Percentiles rank a stretch among this genome's conserved stretches.
Evolutionary conservation across 2,329 filamentous ascomycete genomes (phyloP).

Genomic region (Cercospora sp.): DNA sequence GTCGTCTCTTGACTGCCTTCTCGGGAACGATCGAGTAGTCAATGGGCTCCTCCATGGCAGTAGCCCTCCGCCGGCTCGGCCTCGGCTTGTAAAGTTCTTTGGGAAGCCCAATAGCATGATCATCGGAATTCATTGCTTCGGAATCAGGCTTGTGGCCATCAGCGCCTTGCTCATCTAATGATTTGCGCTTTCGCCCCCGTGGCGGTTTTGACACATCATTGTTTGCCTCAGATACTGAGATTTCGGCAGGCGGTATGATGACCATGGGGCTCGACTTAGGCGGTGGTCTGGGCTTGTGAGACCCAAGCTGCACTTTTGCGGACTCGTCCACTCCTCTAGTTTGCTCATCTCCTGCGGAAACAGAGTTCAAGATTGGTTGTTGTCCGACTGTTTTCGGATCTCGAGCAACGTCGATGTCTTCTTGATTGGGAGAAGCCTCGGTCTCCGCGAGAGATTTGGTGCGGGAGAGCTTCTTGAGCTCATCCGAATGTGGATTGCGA

Average conservation of each 20-base stretch:
- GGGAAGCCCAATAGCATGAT: slow-evolving; percentile 39
- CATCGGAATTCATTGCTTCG: slow-evolving; percentile 36
- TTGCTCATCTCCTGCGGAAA: not conserved
- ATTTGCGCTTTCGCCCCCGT: slow-evolving; percentile 29
- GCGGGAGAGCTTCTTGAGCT: not conserved
- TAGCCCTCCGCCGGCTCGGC: slow-evolving; percentile 40
- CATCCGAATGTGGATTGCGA: not conserved
- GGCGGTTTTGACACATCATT: slow-evolving; percentile 18
- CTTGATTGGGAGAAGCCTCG: not conserved
- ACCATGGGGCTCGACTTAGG: slow-evolving; percentile 26
- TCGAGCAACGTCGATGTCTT: not conserved
- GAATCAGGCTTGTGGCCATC: slow-evolving; percentile 12
- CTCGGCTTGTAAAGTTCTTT: slow-evolving; percentile 44
- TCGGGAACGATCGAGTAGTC: slow-evolving; percentile 42
- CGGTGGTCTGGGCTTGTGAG: slow-evolving; percentile 6
- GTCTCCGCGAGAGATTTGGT: not conserved
- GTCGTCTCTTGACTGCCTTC: slow-evolving; percentile 46
- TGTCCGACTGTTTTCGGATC: not conserved
- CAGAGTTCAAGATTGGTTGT: not conserved
- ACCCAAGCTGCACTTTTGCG: not conserved
- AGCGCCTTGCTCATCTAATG: slow-evolving; percentile 11
- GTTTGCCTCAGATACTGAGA: slow-evolving; percentile 21
- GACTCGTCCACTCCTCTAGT: not conserved
- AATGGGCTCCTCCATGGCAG: slow-evolving; percentile 30
- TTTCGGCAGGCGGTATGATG: slow-evolving; percentile 15